Evolutionary conservation across 345 rosid genomes (phyloP), one percentile per base, ranked within the genome.

Genomic region (Aquilaria sinensis): DNA sequence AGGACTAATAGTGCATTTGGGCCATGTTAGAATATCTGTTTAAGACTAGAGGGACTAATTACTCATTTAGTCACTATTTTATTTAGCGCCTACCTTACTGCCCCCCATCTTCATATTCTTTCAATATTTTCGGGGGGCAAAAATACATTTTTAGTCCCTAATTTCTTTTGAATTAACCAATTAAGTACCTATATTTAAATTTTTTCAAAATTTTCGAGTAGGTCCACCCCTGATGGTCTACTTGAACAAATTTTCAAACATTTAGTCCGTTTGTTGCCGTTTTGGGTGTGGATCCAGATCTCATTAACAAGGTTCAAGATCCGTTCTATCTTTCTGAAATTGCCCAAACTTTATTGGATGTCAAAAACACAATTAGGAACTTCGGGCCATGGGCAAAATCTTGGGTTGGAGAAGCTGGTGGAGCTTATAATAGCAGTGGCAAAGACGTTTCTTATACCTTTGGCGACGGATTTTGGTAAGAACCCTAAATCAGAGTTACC

Each of bases 381-480:
- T 74, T 67, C 7, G 87, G 81, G 1, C 84, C 87, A 2, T 79
- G 87, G 84, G 51, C 84, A 7, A 76, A 69, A 12, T 66, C 87
- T 0, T 88, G 91, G 87, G 83, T 88, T 53, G 81, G 89, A 5
- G 95, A 88, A 76, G 47, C 91, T 8, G 87, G 87, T 47, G 89
- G 91, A 51, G 87, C 87, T 65, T 85, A 74, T 56, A 88, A 85
- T 53, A 83, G 89, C 50, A 89, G 96, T 10, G 81, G 91, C 61
- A 83, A 74, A 66, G 75, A 78, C 47, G 89, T 88, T 7, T 80
- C 85, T 0, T 76, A 74, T 56, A 76, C 83, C n/a, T 88, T 88
- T 51, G 83, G 60, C 7, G 31, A 81, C 66, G 86, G 86, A 12
- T 85, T 88, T 68, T 88, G 89, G 96, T 83, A 37, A 65, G 51